Percentiles rank a stretch among this genome's conserved stretches.
phyloP scores from a whole-genome alignment of 345 rosid species.

The Syzygium jambos region DNA sequence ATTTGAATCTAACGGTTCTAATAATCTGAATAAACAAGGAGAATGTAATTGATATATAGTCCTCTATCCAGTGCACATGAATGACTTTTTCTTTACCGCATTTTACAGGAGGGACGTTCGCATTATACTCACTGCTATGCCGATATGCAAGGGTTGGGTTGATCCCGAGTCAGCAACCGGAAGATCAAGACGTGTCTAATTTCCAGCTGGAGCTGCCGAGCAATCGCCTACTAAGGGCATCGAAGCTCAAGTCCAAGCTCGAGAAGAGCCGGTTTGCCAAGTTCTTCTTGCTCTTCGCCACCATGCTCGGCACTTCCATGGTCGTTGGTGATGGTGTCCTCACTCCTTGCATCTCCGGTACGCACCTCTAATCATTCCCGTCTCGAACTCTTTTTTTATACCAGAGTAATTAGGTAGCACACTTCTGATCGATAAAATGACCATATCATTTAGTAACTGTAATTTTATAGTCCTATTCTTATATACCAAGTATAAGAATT shows the following conservation, averaged over 20 bases:
- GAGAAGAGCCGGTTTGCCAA: constrained; percentile 29
- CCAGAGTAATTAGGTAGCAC: background rate
- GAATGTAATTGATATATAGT: background rate
- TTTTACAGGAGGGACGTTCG: constrained; percentile 42
- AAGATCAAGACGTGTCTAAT: constrained; percentile 25
- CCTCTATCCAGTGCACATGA: too few species aligned
- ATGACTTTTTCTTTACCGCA: background rate
- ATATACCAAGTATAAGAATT: background rate
- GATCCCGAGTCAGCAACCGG: constrained; percentile 40
- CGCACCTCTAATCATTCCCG: background rate
- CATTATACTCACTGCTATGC: constrained; percentile 43
- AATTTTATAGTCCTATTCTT: background rate
- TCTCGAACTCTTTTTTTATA: background rate
- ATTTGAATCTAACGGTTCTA: background rate
- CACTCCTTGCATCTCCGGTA: constrained; percentile 51
- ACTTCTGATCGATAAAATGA: background rate
- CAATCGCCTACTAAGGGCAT: constrained; percentile 17
- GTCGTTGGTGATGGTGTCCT: constrained; percentile 59
- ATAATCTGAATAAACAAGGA: background rate
- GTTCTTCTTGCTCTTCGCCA: constrained; percentile 20
- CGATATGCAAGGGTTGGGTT: constrained; percentile 33
- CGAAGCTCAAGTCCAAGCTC: constrained; percentile 12
- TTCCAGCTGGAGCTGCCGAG: constrained; percentile 20
- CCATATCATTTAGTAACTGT: background rate
- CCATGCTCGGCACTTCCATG: constrained; percentile 54